These are phyloP conservation scores for Saccharomyces hybrid DNA, from an alignment of 1,139 yeast species.

Conservation along the genomic window DNA sequence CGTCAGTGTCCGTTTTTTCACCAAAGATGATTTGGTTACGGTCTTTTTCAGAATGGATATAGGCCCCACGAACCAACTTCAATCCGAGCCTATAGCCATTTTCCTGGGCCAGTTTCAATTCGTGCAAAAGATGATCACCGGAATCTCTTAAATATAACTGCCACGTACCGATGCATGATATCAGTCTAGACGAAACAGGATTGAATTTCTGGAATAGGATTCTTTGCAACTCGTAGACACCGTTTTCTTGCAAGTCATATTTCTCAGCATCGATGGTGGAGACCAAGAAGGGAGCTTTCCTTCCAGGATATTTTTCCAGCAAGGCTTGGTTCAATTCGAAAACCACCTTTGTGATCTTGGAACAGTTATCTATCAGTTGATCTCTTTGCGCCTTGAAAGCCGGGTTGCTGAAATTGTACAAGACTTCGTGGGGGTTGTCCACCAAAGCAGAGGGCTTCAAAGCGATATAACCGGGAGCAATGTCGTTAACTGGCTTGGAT, in stretches of 20 bases:
- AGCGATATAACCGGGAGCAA: constrained; percentile 80
- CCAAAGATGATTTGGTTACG: constrained; percentile 60
- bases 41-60: constrained; percentile 80
- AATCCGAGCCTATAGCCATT: constrained; percentile 70
- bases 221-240: constrained; percentile 87
- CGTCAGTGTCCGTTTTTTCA: constrained; percentile 40
- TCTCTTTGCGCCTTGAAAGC: constrained; percentile 50
- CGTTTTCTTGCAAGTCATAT: constrained; percentile 67
- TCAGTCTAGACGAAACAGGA: constrained; percentile 44
- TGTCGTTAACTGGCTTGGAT: constrained; percentile 44
- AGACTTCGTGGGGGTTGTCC: constrained; percentile 66
- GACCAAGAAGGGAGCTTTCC: constrained; percentile 75
- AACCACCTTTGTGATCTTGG: constrained; percentile 48
- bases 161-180: constrained; percentile 81
- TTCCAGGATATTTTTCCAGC: constrained; percentile 48
- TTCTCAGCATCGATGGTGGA: constrained; percentile 93
- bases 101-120: constrained; percentile 55
- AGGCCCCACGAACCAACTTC: constrained; percentile 96
- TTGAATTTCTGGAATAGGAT: constrained; percentile 71
- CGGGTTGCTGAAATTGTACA: constrained; percentile 52
- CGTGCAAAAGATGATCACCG: constrained; percentile 50
- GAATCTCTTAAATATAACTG: constrained; percentile 86
- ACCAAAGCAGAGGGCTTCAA: constrained; percentile 90
- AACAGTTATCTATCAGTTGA: constrained; percentile 57
- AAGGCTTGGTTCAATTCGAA: constrained; percentile 48